phyloP scores from a whole-genome alignment of 23 red algal genomes.

The Gracilaria gracilis region DNA sequence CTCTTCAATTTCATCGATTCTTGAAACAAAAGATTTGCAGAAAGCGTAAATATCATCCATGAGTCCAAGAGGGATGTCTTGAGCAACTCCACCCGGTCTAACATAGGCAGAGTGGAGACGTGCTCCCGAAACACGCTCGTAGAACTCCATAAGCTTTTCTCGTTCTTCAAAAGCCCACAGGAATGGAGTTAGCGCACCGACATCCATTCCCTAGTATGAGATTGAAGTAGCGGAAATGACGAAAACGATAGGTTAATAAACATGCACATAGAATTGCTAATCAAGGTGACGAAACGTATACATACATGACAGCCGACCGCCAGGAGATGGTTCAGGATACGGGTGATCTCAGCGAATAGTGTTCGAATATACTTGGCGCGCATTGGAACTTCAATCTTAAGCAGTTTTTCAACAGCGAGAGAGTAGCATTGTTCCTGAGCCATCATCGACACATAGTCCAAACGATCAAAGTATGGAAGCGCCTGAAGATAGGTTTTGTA shows the following conservation, averaged over 20 bases:
- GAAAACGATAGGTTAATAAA: background rate
- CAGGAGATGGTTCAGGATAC: conserved; percentile 97
- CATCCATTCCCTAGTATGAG: conserved; percentile 82
- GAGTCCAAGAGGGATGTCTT: conserved; percentile 96
- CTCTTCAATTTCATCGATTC: conserved; percentile 99
- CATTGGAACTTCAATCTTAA: conserved; percentile 91
- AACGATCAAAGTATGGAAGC: conserved; percentile 98
- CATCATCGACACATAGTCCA: conserved; percentile 99
- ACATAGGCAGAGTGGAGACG: conserved; percentile 96
- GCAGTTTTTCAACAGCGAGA: conserved; percentile 98
- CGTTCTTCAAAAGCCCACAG: conserved; percentile 99
- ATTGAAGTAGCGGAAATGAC: background rate
- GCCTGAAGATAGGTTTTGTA: conserved; percentile 99
- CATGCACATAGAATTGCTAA: background rate
- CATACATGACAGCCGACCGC: conserved; percentile 93
- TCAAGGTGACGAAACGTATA: background rate
- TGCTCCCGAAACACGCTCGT: conserved; percentile 96
- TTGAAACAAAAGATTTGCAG: conserved; percentile 85
- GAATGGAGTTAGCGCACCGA: conserved; percentile 98
- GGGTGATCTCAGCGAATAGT: conserved; percentile 96
- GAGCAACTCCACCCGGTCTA: conserved; percentile 92
- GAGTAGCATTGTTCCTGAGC: conserved; percentile 98
- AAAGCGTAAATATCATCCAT: conserved; percentile 98
- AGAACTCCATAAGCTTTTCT: conserved; percentile 99
- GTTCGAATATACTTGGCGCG: conserved; percentile 99